Base-by-base conservation (phyloP, 1,139 yeast genomes). In the Geotrichum fermentans region DNA sequence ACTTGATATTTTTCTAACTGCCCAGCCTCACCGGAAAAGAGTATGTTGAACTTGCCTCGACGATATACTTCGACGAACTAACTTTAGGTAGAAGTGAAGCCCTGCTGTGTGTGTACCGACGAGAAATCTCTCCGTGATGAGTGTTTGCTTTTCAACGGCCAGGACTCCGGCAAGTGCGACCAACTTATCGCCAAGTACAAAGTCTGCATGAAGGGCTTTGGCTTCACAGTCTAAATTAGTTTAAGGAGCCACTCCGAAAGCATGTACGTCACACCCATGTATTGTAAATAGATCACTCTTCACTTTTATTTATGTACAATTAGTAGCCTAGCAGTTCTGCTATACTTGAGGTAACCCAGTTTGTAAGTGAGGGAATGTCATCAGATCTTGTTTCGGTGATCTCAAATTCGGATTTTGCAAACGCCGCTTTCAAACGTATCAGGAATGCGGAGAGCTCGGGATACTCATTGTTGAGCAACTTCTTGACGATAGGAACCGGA, bases 71-170 rank as follows among this genome's bases (percentile, higher is more conserved):
- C n/a, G 34, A 30, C n/a, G 5, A 6, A 30, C n/a, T 13, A 11
- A 11, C 34, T 30, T 16, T 33, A 37, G 20, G 11, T 33, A 51
- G 53, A 86, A 65, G 94, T 94, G 57, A 92, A 90, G 71, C 97
- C 98, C 54, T 92, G 98, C 69, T 92, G 98, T 62, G 97, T 92
- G 28, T 92, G 98, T 68, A 78, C 83, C 58, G 85, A 83, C 33
- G 94, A 90, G 64, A 92, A 90, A 72, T 77, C 83, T 56, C 66
- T 70, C 22, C 77, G 98, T 62, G 98, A 92, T 63, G 89, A 89
- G 62, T 92, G 98, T 65, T 72, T 90, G 52, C 74, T 92, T 53
- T 71, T 79, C 60, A 80, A 87, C 61, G 97, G 96, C 44, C 83
- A 83, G 60, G 96, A 89, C 33, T 74, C 86, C 48, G 90, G 84